Evolutionary conservation across 805 yeast species (phyloP).

Genomic region (Nakazawaea populi): DNA sequence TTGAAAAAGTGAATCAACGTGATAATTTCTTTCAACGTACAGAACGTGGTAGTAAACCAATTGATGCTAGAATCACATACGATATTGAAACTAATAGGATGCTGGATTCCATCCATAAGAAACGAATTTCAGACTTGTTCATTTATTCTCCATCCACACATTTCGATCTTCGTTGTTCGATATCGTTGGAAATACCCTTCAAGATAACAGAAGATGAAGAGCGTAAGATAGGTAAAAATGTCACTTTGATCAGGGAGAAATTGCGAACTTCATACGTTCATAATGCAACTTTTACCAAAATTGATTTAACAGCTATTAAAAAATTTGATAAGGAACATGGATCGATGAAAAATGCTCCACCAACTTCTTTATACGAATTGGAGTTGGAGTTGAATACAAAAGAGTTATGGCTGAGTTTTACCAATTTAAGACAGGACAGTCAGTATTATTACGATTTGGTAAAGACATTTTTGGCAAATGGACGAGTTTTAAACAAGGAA

Average conservation of each 20-base stretch:
- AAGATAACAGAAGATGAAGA: constrained; percentile 45
- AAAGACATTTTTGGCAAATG: constrained; percentile 40
- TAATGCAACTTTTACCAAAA: constrained; percentile 63
- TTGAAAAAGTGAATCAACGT: constrained; percentile 54
- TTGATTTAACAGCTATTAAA: constrained; percentile 64
- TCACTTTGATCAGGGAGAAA: constrained; percentile 54
- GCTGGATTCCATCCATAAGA: constrained; percentile 66
- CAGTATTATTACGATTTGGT: constrained; percentile 38
- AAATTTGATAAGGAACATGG: constrained; percentile 18
- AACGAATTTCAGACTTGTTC: constrained; percentile 65
- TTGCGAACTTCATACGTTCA: constrained; percentile 70
- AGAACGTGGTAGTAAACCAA: constrained; percentile 60
- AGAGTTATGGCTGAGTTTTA: constrained; percentile 25
- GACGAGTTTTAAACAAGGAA: constrained; percentile 20
- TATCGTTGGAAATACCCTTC: constrained; percentile 74
- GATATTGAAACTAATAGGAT: constrained; percentile 64
- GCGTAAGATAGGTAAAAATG: constrained; percentile 45
- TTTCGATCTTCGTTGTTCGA: constrained; percentile 71
- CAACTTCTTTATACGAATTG: constrained; percentile 22
- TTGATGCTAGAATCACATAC: constrained; percentile 57
- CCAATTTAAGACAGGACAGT: constrained; percentile 27
- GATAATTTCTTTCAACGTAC: constrained; percentile 60
- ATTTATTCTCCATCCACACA: constrained; percentile 71
- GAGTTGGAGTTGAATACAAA: constrained; percentile 28
- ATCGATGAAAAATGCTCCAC: constrained; percentile 5